Evolutionary conservation across 2,329 filamentous ascomycete genomes (phyloP), one percentile per base, ranked within the genome.

Genomic region (Paraphaeosphaeria sporulosa): DNA sequence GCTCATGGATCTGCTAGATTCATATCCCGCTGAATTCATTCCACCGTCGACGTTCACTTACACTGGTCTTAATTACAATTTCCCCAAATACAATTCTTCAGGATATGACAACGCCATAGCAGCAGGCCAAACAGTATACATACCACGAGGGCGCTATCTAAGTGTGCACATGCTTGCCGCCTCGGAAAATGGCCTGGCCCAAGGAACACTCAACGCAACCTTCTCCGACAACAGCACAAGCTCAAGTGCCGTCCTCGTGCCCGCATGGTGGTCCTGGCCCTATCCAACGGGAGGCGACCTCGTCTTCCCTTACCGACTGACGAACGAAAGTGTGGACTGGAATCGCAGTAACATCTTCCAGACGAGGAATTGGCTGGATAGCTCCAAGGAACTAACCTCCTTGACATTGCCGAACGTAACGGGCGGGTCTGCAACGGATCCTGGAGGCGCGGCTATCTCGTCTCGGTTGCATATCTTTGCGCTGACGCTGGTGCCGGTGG

Each of bases 301-400:
- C 17, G 68, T 79, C 17, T 79, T 80, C 50, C 77, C 78, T 2
- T 76, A 76, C 63, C 75, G 74, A 17, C 59, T 77, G n/a, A 78
- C 72, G 0, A 78, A 79, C 58, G 53, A 59, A 25, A 62, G 34
- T 15, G 69, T 76, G 2, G 75, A 80, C 57, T 79, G 71, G 64
- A 80, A 80, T 54, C 65, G 73, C 15, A 75, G 75, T 8, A 79
- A 78, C 63, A 79, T 81, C 44, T 81, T 76, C 57, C 76, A 80
- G 46, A 76, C 74, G 0, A 69, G 76, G 36, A 78, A 74, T 49
- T 79, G 78, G 77, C 59, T 80, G 30, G 30, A 80, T 58, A 74
- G 75, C 0, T 76, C 72, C 5, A 80, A 79, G 51, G 75, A 79
- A 19, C 63, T 81, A 9, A 64, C 70, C 9, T 75, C 72, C 2